A percentile compares a stretch with the other conserved stretches of the same genome.
phyloP scores from a whole-genome alignment of 495 filamentous ascomycete species.

The Penicillium argentinense region DNA sequence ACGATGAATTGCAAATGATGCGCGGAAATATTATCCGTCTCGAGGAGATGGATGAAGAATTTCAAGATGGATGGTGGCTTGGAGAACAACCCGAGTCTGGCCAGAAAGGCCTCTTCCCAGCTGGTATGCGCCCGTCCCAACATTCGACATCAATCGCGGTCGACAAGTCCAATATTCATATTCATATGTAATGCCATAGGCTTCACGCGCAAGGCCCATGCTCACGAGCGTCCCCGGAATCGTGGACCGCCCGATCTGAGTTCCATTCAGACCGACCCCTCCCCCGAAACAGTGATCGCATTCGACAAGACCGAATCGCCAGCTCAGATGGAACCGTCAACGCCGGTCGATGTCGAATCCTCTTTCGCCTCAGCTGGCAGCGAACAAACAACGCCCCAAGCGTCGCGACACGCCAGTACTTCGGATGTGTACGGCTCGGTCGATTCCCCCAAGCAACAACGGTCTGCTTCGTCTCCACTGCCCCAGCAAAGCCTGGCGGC shows the following conservation, averaged over 20 bases:
- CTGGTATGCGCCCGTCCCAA: conserved; percentile 56
- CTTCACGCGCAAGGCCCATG: conserved; percentile 22
- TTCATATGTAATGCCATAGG: conserved; percentile 15
- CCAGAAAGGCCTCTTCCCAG: conserved; percentile 83
- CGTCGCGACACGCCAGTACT: conserved; percentile 45
- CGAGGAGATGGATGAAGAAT: conserved; percentile 94
- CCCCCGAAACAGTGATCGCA: conserved; percentile 6
- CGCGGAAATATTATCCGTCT: conserved; percentile 90
- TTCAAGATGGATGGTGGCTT: conserved; percentile 96
- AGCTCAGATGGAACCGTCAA: conserved; percentile 19
- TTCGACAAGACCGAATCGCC: conserved; percentile 25
- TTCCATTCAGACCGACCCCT: conserved; percentile 8
- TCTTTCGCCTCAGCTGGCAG: conserved; percentile 28
- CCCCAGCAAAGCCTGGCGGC: conserved; percentile 39
- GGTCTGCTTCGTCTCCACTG: conserved; percentile 45
- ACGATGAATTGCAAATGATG: conserved; percentile 84
- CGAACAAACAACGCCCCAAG: conserved; percentile 48
- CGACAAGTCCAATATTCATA: not conserved
- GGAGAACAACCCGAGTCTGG: conserved; percentile 75
- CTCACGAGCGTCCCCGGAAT: conserved; percentile 7
- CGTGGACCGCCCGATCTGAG: conserved; percentile 3
- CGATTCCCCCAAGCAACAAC: conserved; percentile 31
- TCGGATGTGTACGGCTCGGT: conserved; percentile 28
- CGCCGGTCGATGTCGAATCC: conserved; percentile 17
- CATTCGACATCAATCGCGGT: not conserved